These are phyloP conservation scores for Phytophthora ohioensis DNA, from an alignment of 352 stramenopile species.

Conservation along the genomic window DNA sequence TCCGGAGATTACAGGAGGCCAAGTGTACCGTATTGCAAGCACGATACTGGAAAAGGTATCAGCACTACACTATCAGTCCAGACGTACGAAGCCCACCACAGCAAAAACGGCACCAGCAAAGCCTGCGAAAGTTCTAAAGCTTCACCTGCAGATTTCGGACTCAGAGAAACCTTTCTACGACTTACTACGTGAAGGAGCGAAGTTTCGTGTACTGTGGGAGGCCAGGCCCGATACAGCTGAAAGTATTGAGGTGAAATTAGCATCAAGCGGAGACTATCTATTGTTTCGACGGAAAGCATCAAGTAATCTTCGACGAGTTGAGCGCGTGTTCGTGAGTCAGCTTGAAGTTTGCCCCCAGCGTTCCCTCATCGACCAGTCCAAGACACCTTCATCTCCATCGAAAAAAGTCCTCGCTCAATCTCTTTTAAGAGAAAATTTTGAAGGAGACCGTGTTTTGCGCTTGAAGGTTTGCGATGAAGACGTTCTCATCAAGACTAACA, in stretches of 20 bases:
- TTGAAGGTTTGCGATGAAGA: slow-evolving; percentile 53
- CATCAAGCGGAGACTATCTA: slow-evolving; percentile 49
- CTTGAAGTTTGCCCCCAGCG: slow-evolving; percentile 44
- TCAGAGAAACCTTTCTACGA: slow-evolving; percentile 30
- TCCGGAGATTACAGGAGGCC: slow-evolving; percentile 16
- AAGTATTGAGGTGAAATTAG: slow-evolving; percentile 43
- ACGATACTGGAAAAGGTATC: slow-evolving; percentile 38
- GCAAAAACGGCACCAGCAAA: background rate
- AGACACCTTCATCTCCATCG: slow-evolving; percentile 13
- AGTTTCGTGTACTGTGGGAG: slow-evolving; percentile 38
- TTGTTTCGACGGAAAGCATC: slow-evolving; percentile 45
- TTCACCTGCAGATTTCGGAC: slow-evolving; percentile 11
- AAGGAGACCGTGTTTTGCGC: slow-evolving; percentile 44
- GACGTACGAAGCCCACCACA: slow-evolving; percentile 9
- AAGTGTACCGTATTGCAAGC: slow-evolving; percentile 37
- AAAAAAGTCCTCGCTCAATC: slow-evolving; percentile 27
- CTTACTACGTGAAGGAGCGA: slow-evolving; percentile 32
- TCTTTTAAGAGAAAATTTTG: slow-evolving; percentile 28
- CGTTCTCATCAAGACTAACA: slow-evolving; percentile 46
- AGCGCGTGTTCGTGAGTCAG: slow-evolving; percentile 58
- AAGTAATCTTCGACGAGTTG: slow-evolving; percentile 26
- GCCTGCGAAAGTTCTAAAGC: background rate
- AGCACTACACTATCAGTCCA: slow-evolving; percentile 26
- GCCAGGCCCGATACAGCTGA: slow-evolving; percentile 40
- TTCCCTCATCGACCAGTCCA: slow-evolving; percentile 11